Evolutionary conservation across 2,329 filamentous ascomycete genomes (phyloP), one percentile per base, ranked within the genome.

Genomic region (Nothomitra cinnamomea): DNA sequence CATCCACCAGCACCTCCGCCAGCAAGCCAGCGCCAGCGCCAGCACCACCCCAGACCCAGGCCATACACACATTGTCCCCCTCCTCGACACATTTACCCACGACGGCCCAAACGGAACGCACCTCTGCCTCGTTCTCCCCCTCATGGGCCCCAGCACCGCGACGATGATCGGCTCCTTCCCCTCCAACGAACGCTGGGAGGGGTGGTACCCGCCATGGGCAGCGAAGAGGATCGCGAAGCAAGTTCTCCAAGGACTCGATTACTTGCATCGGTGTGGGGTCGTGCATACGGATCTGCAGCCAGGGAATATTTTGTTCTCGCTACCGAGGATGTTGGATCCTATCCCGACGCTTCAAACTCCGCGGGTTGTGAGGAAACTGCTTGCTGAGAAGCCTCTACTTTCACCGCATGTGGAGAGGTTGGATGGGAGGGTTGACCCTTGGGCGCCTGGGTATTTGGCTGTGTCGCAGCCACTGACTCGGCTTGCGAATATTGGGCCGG

Each of bases 61-160:
- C 35, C 58, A 57, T n/a, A 59, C 61, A 2, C 59, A 63, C 56
- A 51, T 65, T 51, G 58, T 63, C 42, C 54, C 59, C n/a, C 53
- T 65, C 3, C 59, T 65, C 41, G 62, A 68, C 58, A 19, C 55
- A 15, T 66, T 67, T 43, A 43, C 51, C 15, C 60, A 63, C 42
- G 40, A 59, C 51, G 66, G 65, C 2, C 64, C 64, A 1, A 69
- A 68, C 54, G 65, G 65, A 8, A 55, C 45, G 19, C 65, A 68
- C 52, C 56, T 58, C 54, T 67, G 64, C 55, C 60, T 69, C 41
- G 62, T 67, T 19, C 63, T 62, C 55, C 61, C 66, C 56, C 54
- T 65, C 32, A 59, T 67, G 17, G 63, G 65, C 2, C 64, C 63
- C 24, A 57, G 59, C 1, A 57, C 65, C 42, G 56, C 60, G 58